These are phyloP conservation scores for Cenococcum geophilum DNA, from an alignment of 495 filamentous ascomycete species.

Conservation along the genomic window DNA sequence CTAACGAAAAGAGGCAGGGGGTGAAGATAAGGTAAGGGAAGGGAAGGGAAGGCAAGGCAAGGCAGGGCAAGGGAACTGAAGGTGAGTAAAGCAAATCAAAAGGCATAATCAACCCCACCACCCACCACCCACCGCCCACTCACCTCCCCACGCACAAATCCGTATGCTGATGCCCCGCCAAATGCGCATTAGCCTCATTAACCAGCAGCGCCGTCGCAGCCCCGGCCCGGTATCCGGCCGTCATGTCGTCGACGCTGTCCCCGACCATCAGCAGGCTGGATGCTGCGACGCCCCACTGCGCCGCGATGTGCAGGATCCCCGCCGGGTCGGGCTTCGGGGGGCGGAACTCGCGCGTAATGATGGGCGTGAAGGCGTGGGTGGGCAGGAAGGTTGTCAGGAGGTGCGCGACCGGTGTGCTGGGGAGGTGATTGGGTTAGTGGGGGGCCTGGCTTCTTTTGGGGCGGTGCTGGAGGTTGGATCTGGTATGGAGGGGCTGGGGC, in stretches of 20 bases:
- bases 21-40: no score
- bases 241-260: constrained; percentile 92
- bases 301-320: constrained; percentile 77
- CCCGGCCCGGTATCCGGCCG: constrained; percentile 74
- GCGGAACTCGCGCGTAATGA: constrained; percentile 77
- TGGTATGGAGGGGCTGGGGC: no score
- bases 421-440: neutral
- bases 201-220: constrained; percentile 83
- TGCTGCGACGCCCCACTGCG: constrained; percentile 57
- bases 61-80: neutral
- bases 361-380: constrained; percentile 62
- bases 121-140: neutral
- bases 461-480: no score
- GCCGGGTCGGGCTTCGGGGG: constrained; percentile 87
- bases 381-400: constrained; percentile 69
- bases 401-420: constrained; percentile 57
- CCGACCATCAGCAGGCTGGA: constrained; percentile 60
- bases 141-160: constrained; percentile 44
- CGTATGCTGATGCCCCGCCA: constrained; percentile 71
- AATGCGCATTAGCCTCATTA: constrained; percentile 69
- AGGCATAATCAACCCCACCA: no score
- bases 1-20: no score
- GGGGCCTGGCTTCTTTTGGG: no score
- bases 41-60: no score
- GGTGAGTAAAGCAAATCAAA: neutral